phyloP scores from a whole-genome alignment of 2,329 filamentous ascomycete species.

The Talaromyces verruculosus region DNA sequence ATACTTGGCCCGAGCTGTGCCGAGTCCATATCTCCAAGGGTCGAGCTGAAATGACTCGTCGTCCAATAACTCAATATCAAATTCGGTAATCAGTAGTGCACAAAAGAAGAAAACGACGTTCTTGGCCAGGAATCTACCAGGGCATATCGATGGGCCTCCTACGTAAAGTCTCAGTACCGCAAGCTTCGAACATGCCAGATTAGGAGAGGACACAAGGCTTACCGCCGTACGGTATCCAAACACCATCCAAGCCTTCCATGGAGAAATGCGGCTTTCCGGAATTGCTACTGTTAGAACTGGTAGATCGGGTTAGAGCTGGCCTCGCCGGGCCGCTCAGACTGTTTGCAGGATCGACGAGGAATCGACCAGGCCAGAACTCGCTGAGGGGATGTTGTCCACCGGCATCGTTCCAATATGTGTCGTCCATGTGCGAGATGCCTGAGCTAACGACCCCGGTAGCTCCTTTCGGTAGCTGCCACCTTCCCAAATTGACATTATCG shows the following conservation, averaged over 20 bases:
- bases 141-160: conserved; percentile 1
- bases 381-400: background rate
- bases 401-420: background rate
- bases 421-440: background rate
- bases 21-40: conserved; percentile 6
- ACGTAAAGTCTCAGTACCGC: background rate
- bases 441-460: conserved; percentile 3
- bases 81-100: background rate
- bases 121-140: background rate
- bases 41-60: background rate
- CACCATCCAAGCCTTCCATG: background rate
- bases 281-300: background rate
- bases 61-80: background rate
- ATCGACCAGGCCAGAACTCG: background rate
- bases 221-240: conserved; percentile 6
- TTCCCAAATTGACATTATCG: background rate
- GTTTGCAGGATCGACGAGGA: background rate
- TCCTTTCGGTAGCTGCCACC: background rate
- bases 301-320: background rate
- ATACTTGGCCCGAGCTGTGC: background rate
- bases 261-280: background rate
- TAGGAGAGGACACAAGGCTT: background rate
- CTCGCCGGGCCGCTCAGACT: background rate
- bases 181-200: background rate
- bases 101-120: background rate